A percentile compares a stretch with the other conserved stretches of the same genome.
Evolutionary conservation across 148 eudicot genomes (phyloP).

Genomic region (Cornus florida): DNA sequence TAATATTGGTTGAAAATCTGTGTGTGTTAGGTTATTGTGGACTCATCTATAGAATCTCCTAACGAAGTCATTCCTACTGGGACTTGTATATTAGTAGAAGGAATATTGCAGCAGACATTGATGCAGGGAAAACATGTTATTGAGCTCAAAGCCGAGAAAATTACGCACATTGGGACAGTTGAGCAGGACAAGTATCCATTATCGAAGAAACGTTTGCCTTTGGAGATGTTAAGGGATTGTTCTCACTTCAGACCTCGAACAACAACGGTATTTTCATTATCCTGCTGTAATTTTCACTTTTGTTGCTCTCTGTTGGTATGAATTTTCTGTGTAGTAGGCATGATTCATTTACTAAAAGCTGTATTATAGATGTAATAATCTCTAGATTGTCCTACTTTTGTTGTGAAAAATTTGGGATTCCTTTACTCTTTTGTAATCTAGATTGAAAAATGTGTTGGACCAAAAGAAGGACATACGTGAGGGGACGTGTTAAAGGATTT

Average conservation of each 20-base stretch:
- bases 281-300: neutral
- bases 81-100: slow-evolving; percentile 77
- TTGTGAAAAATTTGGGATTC: neutral
- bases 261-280: slow-evolving; percentile 53
- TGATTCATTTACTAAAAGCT: neutral
- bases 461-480: too few relatives aligned
- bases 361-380: neutral
- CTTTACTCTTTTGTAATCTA: neutral
- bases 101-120: slow-evolving; percentile 61
- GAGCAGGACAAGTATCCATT: slow-evolving; percentile 74
- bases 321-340: neutral
- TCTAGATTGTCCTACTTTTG: too few relatives aligned
- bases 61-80: slow-evolving; percentile 59
- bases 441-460: too few relatives aligned
- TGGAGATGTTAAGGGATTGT: slow-evolving; percentile 62
- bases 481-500: too few relatives aligned
- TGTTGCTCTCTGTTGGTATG: neutral
- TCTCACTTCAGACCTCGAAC: slow-evolving; percentile 87
- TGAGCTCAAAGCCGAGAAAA: slow-evolving; percentile 75
- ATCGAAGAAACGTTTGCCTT: slow-evolving; percentile 73
- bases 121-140: slow-evolving; percentile 53
- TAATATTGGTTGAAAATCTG: too few relatives aligned
- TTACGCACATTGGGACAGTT: slow-evolving; percentile 74
- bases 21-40: slow-evolving; percentile 61
- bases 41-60: slow-evolving; percentile 68